A percentile compares a stretch with the other conserved stretches of the same genome.
phyloP scores from a whole-genome alignment of 257 asterid genomes.

The Salvia miltiorrhiza region DNA sequence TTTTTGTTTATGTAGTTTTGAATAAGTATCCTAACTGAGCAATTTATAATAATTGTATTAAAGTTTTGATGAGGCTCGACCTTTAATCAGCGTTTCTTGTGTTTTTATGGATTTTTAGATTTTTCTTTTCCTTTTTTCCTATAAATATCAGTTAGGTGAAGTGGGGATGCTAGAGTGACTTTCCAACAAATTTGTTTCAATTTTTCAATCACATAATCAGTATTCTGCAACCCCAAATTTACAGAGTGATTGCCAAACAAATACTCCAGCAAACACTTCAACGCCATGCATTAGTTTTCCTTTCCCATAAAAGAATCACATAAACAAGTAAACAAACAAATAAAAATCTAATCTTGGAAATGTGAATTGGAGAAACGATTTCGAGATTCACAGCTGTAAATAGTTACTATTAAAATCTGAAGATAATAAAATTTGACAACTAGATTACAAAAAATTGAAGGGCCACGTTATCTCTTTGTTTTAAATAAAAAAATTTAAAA shows the following conservation, averaged over 20 bases:
- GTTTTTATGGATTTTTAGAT: no score
- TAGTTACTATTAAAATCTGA: no score
- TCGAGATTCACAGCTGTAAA: conserved; percentile 30
- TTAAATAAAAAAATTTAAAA: no score
- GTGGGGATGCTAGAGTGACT: conserved; percentile 54
- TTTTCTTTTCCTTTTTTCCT: no score
- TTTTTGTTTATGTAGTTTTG: no score
- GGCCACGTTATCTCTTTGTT: no score
- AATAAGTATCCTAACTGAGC: no score
- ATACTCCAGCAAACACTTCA: conserved; percentile 43
- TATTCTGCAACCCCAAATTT: conserved; percentile 21
- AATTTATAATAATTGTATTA: no score
- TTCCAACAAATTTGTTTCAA: conserved; percentile 49
- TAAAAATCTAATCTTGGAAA: conserved; percentile 29
- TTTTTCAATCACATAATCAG: conserved; percentile 13
- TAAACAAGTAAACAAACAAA: background rate
- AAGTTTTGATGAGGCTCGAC: no score
- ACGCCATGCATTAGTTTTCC: conserved; percentile 25
- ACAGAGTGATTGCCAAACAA: conserved; percentile 43
- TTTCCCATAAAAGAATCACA: background rate
- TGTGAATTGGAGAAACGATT: conserved; percentile 22
- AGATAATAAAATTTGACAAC: no score
- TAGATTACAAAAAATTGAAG: no score
- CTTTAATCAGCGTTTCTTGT: no score
- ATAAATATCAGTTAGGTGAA: conserved; percentile 72